phyloP scores from a whole-genome alignment of 495 filamentous ascomycete species.

The Hypoxylon lenormandii region DNA sequence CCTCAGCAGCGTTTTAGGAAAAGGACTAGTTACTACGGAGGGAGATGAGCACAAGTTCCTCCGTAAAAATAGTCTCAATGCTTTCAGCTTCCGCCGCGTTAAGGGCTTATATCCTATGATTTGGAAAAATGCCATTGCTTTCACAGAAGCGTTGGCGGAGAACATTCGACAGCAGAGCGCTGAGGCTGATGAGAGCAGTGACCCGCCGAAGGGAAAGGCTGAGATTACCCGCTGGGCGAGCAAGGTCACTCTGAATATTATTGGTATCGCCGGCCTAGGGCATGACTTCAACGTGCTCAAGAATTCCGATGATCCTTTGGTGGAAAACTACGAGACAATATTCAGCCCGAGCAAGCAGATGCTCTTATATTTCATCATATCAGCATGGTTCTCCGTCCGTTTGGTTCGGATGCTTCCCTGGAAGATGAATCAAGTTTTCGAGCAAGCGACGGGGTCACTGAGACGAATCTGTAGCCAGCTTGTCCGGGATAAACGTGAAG shows the following conservation, averaged over 20 bases:
- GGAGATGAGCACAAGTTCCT: constrained; percentile 80
- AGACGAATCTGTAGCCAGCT: constrained; percentile 68
- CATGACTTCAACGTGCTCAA: constrained; percentile 74
- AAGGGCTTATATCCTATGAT: constrained; percentile 81
- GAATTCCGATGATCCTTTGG: constrained; percentile 69
- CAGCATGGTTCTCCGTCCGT: constrained; percentile 58
- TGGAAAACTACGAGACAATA: constrained; percentile 69
- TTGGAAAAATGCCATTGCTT: constrained; percentile 69
- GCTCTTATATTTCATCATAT: constrained; percentile 54
- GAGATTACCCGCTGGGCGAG: constrained; percentile 72
- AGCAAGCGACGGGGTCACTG: constrained; percentile 64
- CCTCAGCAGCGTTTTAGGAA: constrained; percentile 70
- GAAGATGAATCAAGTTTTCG: constrained; percentile 68
- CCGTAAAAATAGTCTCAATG: constrained; percentile 77
- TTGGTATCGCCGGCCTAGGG: constrained; percentile 77
- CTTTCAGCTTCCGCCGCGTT: constrained; percentile 79
- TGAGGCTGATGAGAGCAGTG: constrained; percentile 49
- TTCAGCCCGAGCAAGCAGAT: constrained; percentile 57
- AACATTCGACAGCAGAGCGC: constrained; percentile 49
- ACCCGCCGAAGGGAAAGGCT: constrained; percentile 57
- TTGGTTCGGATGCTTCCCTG: constrained; percentile 67
- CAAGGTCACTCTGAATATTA: constrained; percentile 79
- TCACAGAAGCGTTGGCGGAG: constrained; percentile 50
- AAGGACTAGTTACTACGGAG: constrained; percentile 78
- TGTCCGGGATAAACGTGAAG: constrained; percentile 69